Percentiles rank a stretch among this genome's conserved stretches.
These are phyloP conservation scores for Botrytis porri DNA, from an alignment of 2,329 filamentous ascomycete genomes.

Conservation along the genomic window DNA sequence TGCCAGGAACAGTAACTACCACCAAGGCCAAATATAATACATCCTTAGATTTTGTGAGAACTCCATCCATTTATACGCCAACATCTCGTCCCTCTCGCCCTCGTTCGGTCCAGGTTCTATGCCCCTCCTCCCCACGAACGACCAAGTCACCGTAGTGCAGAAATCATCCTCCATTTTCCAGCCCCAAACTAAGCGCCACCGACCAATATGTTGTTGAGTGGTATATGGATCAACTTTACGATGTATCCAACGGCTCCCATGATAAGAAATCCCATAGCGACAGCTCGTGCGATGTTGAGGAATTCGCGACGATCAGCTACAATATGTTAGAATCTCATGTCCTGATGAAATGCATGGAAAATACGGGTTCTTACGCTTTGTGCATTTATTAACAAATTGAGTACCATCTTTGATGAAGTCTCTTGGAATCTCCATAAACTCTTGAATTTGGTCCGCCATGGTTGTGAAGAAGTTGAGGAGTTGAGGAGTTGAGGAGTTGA, in stretches of 20 bases:
- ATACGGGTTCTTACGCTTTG: conserved; percentile 42
- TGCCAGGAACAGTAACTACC: conserved; percentile 4
- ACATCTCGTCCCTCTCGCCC: neutral
- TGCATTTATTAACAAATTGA: conserved; percentile 45
- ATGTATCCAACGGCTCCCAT: conserved; percentile 53
- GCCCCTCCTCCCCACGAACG: neutral
- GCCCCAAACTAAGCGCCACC: conserved; percentile 38
- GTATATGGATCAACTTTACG: conserved; percentile 52
- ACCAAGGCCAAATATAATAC: conserved; percentile 20
- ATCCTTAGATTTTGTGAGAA: conserved; percentile 19
- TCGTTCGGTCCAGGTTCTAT: neutral
- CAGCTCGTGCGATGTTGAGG: conserved; percentile 49
- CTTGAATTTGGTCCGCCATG: conserved; percentile 56
- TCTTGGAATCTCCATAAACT: conserved; percentile 52
- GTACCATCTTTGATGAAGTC: conserved; percentile 47
- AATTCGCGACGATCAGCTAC: conserved; percentile 42
- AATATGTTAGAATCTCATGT: neutral
- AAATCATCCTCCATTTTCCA: neutral
- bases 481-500: conserved; percentile 8
- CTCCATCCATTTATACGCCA: conserved; percentile 16
- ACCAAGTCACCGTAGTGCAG: neutral
- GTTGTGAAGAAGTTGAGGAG: conserved; percentile 23
- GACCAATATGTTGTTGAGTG: conserved; percentile 53
- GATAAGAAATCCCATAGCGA: conserved; percentile 51
- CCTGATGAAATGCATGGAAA: neutral